Base-by-base conservation (phyloP, 352 stramenopile species). In the Thraustochytrium sp. region DNA sequence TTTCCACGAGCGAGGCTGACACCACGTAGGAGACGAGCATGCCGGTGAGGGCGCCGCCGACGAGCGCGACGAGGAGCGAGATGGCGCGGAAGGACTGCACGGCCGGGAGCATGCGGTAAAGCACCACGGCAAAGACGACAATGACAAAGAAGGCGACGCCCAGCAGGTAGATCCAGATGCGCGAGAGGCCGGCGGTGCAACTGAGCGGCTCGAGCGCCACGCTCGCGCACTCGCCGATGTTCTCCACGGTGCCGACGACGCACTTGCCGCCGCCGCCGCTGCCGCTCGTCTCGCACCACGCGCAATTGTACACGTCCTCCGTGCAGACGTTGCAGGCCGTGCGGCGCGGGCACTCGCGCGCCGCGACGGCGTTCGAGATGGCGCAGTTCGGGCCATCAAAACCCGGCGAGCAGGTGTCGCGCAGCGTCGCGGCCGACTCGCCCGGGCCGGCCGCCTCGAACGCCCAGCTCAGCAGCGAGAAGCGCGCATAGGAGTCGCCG, bases 261-360 rank as follows among this genome's bases (percentile, higher is more conserved):
- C 68, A 80, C 16, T 34, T 23, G 34, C 46, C 65, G 31, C 8
- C 11, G 68, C 31, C 51, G 2, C 26, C 13, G n/a, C n/a, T 16
- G 63, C 23, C 37, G 1, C 5, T 18, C 13, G 9, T 31, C n/a
- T 18, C 31, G 13, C 68, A 80, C 68, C 68, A 80, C 9, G 68
- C 68, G 68, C 68, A 80, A 34, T 80, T 80, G 68, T 80, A 80
- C 8, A 80, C 68, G 16, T 80, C 68, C 38, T 80, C 68, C 31
- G 40, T 51, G 46, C 68, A 80, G 13, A 80, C 68, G 38, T 80
- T 80, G 51, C 68, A 80, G 13, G 68, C 48, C 31, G 34, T 29
- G 18, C 48, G 68, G 53, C 68, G 68, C 23, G 68, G 68, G 31
- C 68, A 80, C 68, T 80, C 68, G 48, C 36, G 42, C 23, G 26